Conservation (phyloP, 2,329 filamentous ascomycete genomes). For the Aspergillus sp. region DNA sequence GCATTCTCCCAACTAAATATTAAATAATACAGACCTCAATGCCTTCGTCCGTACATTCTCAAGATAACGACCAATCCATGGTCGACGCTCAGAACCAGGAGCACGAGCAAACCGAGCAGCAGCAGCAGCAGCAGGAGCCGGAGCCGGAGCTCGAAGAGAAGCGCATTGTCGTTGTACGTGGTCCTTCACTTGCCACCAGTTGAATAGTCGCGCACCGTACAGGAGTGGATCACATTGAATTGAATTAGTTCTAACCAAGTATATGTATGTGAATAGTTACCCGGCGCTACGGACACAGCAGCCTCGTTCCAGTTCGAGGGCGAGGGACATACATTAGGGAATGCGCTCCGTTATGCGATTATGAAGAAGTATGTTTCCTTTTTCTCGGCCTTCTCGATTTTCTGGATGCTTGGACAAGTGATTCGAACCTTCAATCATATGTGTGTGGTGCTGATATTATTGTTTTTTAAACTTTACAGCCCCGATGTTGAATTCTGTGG, state of each 20-base stretch:
- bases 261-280: slow-evolving; percentile 58
- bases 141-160: slow-evolving; percentile 40
- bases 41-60: slow-evolving; percentile 40
- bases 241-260: neutral
- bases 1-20: neutral
- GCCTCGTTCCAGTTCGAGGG: slow-evolving; percentile 93
- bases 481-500: slow-evolving; percentile 97
- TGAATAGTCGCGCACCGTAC: neutral
- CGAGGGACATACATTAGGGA: slow-evolving; percentile 94
- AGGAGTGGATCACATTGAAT: neutral
- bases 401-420: too few species aligned
- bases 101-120: slow-evolving; percentile 48
- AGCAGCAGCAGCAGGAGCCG: neutral
- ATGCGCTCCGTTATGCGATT: slow-evolving; percentile 89
- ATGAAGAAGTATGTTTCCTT: slow-evolving; percentile 83
- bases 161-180: slow-evolving; percentile 62
- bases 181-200: neutral
- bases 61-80: slow-evolving; percentile 45
- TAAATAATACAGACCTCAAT: slow-evolving; percentile 12
- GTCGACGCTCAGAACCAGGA: slow-evolving; percentile 33
- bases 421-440: neutral
- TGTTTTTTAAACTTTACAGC: slow-evolving; percentile 48
- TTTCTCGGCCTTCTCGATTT: neutral
- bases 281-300: slow-evolving; percentile 78
- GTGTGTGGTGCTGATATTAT: neutral